Conservation (phyloP, 1,284 basidiomycete species). For the Erythrobasidium hasegawianum region DNA sequence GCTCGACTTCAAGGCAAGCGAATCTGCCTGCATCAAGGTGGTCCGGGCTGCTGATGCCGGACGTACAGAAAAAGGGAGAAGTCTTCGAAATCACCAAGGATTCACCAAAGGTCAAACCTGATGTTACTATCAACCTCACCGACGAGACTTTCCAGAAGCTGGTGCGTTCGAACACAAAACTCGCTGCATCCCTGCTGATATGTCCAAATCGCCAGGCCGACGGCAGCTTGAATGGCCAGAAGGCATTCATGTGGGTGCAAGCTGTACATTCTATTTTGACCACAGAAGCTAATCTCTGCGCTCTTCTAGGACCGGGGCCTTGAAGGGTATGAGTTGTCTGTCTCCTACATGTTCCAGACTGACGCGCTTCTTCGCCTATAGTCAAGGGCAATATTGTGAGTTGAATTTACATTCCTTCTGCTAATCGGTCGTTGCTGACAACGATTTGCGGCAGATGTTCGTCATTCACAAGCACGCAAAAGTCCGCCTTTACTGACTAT, state of each 20-base stretch:
- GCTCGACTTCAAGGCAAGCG: constrained; percentile 82
- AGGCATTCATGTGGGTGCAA: constrained; percentile 78
- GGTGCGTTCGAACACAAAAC: neutral
- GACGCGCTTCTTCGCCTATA: too few species aligned
- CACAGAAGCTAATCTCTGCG: neutral
- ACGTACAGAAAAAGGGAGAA: constrained; percentile 28
- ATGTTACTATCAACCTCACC: constrained; percentile 71
- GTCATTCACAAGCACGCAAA: neutral
- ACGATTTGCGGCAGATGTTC: neutral
- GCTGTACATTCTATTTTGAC: neutral
- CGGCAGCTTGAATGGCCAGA: constrained; percentile 67
- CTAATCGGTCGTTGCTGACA: neutral
- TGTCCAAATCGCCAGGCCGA: constrained; percentile 49
- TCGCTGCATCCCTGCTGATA: neutral
- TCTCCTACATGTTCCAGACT: too few species aligned
- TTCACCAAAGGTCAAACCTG: constrained; percentile 58
- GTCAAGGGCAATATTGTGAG: constrained; percentile 71
- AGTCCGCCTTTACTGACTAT: neutral
- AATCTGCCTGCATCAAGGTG: neutral
- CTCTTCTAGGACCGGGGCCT: constrained; percentile 38
- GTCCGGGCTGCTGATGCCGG: neutral
- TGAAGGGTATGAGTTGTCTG: constrained; percentile 50
- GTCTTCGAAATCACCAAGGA: constrained; percentile 76
- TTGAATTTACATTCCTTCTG: neutral
- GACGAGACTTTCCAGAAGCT: constrained; percentile 45